Evolutionary conservation across 176 grass and related monocot genomes (phyloP).

Genomic region (Eremochloa ophiuroides): DNA sequence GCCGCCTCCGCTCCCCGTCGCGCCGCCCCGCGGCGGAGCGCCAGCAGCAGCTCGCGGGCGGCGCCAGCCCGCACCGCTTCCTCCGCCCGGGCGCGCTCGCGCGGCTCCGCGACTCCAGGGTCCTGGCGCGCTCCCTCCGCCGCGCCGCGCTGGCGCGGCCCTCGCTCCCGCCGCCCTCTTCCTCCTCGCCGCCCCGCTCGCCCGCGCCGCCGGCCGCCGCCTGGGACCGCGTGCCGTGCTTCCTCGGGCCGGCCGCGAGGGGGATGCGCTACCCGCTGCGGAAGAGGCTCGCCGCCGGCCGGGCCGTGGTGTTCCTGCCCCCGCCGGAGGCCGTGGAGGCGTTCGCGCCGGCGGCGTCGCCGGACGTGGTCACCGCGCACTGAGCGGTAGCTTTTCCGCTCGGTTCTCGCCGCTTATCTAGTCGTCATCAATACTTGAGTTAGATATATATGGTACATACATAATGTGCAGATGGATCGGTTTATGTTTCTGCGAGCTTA

Average conservation of each 20-base stretch:
- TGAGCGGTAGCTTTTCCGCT: not conserved
- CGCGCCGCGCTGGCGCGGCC: conserved; percentile 3
- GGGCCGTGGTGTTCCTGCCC: conserved; percentile 48
- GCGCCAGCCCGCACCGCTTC: conserved; percentile 46
- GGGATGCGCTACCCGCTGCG: conserved; percentile 48
- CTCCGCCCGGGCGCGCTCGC: conserved; percentile 76
- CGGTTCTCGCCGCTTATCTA: not conserved
- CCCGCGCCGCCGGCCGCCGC: not conserved
- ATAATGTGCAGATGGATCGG: conserved; percentile 29
- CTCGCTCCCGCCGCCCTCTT: not conserved
- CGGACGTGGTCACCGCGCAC: conserved; percentile 44
- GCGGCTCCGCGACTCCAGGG: conserved; percentile 67
- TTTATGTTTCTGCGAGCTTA: not conserved
- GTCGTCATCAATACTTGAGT: not conserved
- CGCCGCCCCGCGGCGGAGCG: conserved; percentile 28
- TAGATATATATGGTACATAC: not conserved
- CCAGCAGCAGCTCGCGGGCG: not conserved
- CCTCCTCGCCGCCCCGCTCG: not conserved
- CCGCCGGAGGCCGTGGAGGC: conserved; percentile 29
- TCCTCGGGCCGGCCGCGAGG: conserved; percentile 20
- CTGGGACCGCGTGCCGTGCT: conserved; percentile 33
- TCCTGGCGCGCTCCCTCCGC: conserved; percentile 62
- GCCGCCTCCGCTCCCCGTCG: conserved; percentile 33
- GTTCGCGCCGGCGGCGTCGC: not conserved
- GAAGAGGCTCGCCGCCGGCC: conserved; percentile 72